These are phyloP conservation scores for Penicillium sp. DNA, from an alignment of 2,329 filamentous ascomycete genomes.

Conservation along the genomic window DNA sequence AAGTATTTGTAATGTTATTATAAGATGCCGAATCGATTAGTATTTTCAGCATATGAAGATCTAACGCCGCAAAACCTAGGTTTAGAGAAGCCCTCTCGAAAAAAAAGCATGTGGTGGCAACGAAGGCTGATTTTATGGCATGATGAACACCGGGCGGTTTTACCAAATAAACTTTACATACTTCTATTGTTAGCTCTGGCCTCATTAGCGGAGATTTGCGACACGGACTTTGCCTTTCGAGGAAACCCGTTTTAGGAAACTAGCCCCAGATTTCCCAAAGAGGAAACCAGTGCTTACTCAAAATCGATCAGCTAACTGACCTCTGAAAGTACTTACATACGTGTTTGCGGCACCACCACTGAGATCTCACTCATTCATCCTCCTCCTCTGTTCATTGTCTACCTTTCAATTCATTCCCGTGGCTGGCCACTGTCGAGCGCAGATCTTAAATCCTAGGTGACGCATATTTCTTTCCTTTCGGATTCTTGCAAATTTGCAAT, in stretches of 20 bases:
- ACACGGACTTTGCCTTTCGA: background rate
- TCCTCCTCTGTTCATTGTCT: background rate
- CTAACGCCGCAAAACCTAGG: background rate
- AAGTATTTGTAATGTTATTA: too few species aligned
- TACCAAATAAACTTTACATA: background rate
- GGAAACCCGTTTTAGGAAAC: background rate
- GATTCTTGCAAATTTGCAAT: too few species aligned
- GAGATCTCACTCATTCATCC: background rate
- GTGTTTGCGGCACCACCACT: background rate
- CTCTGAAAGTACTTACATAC: background rate
- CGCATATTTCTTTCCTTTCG: background rate
- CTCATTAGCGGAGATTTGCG: background rate
- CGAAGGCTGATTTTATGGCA: background rate
- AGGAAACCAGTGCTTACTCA: background rate
- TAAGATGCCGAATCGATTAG: too few species aligned
- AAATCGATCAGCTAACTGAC: background rate
- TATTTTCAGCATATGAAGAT: too few species aligned
- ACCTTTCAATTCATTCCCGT: background rate
- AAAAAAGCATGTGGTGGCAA: background rate
- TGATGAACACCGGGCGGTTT: background rate
- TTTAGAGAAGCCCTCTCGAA: background rate
- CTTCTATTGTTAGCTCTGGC: background rate
- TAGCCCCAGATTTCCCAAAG: background rate
- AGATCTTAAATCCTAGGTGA: background rate
- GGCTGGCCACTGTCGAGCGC: background rate